Evolutionary conservation across 106 monocot species (phyloP).

Genomic region (Dactylorhiza incarnata): DNA sequence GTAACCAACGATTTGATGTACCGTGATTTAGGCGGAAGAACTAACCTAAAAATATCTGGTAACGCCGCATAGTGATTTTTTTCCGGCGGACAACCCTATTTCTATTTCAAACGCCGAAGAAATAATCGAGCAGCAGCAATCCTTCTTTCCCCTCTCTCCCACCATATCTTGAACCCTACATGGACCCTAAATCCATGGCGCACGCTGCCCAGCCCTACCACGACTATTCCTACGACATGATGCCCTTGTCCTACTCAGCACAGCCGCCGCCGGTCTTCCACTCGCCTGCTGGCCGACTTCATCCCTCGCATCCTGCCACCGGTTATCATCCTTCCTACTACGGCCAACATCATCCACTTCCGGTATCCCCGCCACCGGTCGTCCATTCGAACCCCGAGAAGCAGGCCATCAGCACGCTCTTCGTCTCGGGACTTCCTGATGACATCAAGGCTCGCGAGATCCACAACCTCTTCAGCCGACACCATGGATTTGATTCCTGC

Average conservation of each 20-base stretch:
- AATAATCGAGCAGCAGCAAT: too few relatives aligned
- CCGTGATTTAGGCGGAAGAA: too few relatives aligned
- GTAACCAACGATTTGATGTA: too few relatives aligned
- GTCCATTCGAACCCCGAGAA: conserved; percentile 25
- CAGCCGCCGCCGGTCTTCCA: not conserved
- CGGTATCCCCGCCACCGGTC: not conserved
- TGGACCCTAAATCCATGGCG: not conserved
- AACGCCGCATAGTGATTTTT: too few relatives aligned
- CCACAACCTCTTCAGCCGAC: conserved; percentile 75
- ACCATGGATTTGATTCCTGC: conserved; percentile 60
- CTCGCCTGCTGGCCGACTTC: not conserved
- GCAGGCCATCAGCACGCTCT: conserved; percentile 56
- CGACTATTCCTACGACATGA: not conserved
- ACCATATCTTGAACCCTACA: not conserved
- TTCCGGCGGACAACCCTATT: too few relatives aligned
- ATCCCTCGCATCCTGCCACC: not conserved
- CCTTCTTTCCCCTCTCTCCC: too few relatives aligned
- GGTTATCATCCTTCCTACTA: not conserved
- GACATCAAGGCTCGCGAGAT: conserved; percentile 89
- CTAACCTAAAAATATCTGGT: too few relatives aligned
- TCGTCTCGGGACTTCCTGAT: conserved; percentile 71
- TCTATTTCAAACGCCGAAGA: too few relatives aligned
- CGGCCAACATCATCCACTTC: not conserved
- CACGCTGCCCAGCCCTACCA: conserved; percentile 3
- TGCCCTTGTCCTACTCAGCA: not conserved